phyloP scores from a whole-genome alignment of 2,329 filamentous ascomycete genomes.

The Fusarium begoniae region DNA sequence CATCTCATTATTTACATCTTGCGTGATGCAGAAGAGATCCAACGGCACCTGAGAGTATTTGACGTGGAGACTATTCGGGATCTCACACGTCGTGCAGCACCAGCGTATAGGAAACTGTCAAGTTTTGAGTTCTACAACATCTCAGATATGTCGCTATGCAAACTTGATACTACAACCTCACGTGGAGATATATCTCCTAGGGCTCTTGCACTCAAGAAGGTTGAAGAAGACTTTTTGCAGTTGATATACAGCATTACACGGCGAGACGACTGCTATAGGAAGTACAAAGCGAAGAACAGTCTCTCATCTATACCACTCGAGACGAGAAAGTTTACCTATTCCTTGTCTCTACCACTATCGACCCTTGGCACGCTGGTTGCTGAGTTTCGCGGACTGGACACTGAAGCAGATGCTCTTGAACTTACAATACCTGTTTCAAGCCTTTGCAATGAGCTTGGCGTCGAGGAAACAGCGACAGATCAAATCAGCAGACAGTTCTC shows the following conservation, averaged over 20 bases:
- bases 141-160: neutral
- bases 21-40: neutral
- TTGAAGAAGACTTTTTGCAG: neutral
- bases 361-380: neutral
- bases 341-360: neutral
- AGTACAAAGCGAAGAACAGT: neutral
- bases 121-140: conserved; percentile 9
- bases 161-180: fast-evolving
- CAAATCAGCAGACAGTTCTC: neutral
- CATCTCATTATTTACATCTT: conserved; percentile 3
- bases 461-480: neutral
- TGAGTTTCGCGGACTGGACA: neutral
- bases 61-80: neutral
- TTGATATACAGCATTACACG: neutral
- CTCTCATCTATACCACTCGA: neutral
- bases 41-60: neutral
- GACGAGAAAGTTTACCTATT: neutral
- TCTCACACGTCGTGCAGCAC: neutral
- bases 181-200: neutral
- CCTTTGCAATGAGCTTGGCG: fast-evolving
- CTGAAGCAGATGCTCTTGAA: neutral
- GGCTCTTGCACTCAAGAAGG: conserved; percentile 6
- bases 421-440: neutral
- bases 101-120: neutral
- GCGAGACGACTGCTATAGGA: neutral